Base-by-base conservation (phyloP, 2,329 filamentous ascomycete genomes). In the Huntiella moniliformis region DNA sequence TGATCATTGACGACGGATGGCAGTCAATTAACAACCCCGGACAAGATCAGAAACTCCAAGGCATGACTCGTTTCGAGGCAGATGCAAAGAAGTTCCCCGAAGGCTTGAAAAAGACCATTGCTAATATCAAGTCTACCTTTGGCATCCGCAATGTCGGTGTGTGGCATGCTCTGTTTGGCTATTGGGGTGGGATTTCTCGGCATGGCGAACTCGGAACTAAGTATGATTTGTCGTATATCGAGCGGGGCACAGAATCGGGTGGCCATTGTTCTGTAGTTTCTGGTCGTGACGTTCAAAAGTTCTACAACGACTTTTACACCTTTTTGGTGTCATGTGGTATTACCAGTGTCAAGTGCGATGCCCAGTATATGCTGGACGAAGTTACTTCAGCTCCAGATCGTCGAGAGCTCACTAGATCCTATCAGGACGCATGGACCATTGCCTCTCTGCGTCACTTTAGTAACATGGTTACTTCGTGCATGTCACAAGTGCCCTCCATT, bases 1-100 rank as follows among this genome's bases (percentile, higher is more conserved):
- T 98, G 2, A 94, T 96, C 51, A 93, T 98, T 51, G 91, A 98
- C 54, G 91, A 98, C 57, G 93, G 92, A 54, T 98, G 91, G 91
- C 87, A 94, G 60, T 74, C 79, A 6, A 69, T 93, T 40, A 74
- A 73, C 52, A 62, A 67, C 28, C 54, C 57, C 17, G 67, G 67
- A 0, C 56, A 66, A 4, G 64, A 66, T 13, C 69, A 74, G 51
- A 74, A 71, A 51, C 68, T 73, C 42, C 62, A 71, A 47, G 71
- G 77, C 18, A 93, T 82, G 85, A 73, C 74, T 7, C 73, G 79
- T 5, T 96, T 98, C 52, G 87, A 96, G 57, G 91, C 88, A 0
- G 82, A 92, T 48, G 70, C 74, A 8, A 67, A 71, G 18, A 75
- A 77, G 0, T 98, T 98, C 50, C 87, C 88, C 0, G 65, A 72